A percentile compares a stretch with the other conserved stretches of the same genome.
Conservation (phyloP, 2,329 filamentous ascomycete species). For the Raffaelea albimanens region DNA sequence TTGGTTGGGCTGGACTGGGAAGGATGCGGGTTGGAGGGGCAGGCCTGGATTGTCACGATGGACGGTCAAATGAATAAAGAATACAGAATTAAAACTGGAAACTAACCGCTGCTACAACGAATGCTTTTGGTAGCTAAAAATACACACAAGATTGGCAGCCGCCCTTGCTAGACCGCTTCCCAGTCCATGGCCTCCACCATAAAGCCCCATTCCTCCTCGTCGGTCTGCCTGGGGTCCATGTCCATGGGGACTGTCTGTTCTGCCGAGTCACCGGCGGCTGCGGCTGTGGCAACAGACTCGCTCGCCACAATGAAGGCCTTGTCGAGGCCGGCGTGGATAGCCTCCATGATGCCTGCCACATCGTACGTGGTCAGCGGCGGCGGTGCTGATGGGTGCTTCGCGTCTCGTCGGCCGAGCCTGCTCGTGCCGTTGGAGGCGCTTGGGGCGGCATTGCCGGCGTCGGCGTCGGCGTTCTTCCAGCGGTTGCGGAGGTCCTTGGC, state of each 20-base stretch:
- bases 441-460: no score
- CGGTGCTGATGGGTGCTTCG: constrained; percentile 16
- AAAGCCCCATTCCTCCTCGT: constrained; percentile 42
- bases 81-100: no score
- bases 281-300: constrained; percentile 1
- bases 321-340: constrained; percentile 50
- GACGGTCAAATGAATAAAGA: no score
- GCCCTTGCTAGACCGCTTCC: constrained; percentile 8
- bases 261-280: background rate
- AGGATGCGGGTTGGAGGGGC: no score
- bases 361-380: constrained; percentile 49
- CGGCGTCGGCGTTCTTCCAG: constrained; percentile 58
- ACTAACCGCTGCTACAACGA: no score
- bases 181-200: constrained; percentile 42
- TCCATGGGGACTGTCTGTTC: constrained; percentile 9
- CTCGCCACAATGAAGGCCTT: constrained; percentile 43
- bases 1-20: no score
- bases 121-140: no score
- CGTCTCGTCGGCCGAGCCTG: background rate
- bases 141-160: no score
- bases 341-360: constrained; percentile 47
- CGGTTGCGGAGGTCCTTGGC: constrained; percentile 64
- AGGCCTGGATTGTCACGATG: no score
- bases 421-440: no score
- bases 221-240: constrained; percentile 14